Conservation (phyloP, 108 stramenopile genomes). For the Skeletonema grethae region DNA sequence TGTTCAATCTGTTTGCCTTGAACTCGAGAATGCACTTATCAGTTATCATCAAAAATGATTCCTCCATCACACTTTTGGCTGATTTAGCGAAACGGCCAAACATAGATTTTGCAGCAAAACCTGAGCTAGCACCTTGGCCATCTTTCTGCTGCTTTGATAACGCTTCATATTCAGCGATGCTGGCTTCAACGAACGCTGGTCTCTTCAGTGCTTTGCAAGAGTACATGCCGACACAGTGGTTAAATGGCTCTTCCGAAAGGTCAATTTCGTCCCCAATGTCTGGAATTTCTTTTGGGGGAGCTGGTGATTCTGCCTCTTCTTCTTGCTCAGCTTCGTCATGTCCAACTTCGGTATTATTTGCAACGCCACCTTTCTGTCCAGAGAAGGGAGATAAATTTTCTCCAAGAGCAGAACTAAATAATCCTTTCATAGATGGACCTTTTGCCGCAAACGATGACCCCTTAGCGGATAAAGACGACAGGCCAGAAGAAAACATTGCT, state of each 20-base stretch:
- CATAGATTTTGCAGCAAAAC: slow-evolving; percentile 60
- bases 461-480: slow-evolving; percentile 24
- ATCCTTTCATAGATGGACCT: slow-evolving; percentile 30
- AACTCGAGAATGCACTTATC: slow-evolving; percentile 85
- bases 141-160: slow-evolving; percentile 33
- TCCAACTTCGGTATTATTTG: neutral
- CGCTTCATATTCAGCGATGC: slow-evolving; percentile 49
- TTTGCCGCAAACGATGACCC: slow-evolving; percentile 31
- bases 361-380: slow-evolving; percentile 11
- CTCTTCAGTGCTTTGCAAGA: slow-evolving; percentile 85
- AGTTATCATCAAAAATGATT: slow-evolving; percentile 89
- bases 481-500: slow-evolving; percentile 35
- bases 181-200: slow-evolving; percentile 74
- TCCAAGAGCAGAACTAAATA: slow-evolving; percentile 27
- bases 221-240: slow-evolving; percentile 80
- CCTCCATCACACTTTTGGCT: slow-evolving; percentile 82
- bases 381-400: slow-evolving; percentile 32
- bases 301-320: slow-evolving; percentile 19
- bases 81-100: slow-evolving; percentile 80
- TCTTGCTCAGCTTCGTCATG: slow-evolving; percentile 12
- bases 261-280: slow-evolving; percentile 87
- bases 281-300: slow-evolving; percentile 41
- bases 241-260: slow-evolving; percentile 83
- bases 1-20: slow-evolving; percentile 72
- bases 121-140: slow-evolving; percentile 28